A percentile compares a stretch with the other conserved stretches of the same genome.
Conservation (phyloP, 2,329 filamentous ascomycete genomes). For the Sporothrix euskadiensis region DNA sequence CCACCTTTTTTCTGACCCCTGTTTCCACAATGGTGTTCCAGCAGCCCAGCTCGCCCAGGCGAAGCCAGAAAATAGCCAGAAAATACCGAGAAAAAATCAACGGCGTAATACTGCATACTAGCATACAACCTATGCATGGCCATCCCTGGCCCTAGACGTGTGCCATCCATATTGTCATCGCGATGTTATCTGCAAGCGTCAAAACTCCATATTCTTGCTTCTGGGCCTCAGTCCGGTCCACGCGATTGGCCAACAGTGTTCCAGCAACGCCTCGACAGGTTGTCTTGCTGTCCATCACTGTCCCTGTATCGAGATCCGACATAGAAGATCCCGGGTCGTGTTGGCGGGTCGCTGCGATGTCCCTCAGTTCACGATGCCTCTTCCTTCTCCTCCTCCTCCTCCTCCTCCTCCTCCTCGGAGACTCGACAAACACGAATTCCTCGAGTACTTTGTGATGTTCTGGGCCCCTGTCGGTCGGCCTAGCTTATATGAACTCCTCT, state of each 20-base stretch:
- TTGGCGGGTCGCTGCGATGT: not conserved
- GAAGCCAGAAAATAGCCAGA: too few relatives aligned
- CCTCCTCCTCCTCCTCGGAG: not conserved
- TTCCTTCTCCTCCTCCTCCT: too few relatives aligned
- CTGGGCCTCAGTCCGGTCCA: not conserved
- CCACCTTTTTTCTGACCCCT: not conserved
- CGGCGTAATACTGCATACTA: not conserved
- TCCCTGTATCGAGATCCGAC: slow-evolving; percentile 8
- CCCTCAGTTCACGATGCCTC: not conserved
- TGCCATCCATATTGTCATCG: not conserved
- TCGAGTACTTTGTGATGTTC: not conserved
- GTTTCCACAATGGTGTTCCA: not conserved
- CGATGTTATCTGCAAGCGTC: not conserved
- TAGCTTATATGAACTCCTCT: not conserved
- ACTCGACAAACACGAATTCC: not conserved
- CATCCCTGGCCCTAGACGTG: not conserved
- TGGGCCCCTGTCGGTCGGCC: not conserved
- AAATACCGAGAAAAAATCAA: not conserved
- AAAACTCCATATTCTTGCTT: not conserved
- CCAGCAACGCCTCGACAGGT: not conserved
- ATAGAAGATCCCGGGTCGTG: not conserved
- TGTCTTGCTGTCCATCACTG: not conserved
- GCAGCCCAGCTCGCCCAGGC: not conserved
- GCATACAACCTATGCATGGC: not conserved
- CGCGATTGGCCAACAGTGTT: not conserved